Percentiles rank a stretch among this genome's conserved stretches.
These are phyloP conservation scores for Mikania micrantha DNA, from an alignment of 129 eudicot species.

Conservation along the genomic window DNA sequence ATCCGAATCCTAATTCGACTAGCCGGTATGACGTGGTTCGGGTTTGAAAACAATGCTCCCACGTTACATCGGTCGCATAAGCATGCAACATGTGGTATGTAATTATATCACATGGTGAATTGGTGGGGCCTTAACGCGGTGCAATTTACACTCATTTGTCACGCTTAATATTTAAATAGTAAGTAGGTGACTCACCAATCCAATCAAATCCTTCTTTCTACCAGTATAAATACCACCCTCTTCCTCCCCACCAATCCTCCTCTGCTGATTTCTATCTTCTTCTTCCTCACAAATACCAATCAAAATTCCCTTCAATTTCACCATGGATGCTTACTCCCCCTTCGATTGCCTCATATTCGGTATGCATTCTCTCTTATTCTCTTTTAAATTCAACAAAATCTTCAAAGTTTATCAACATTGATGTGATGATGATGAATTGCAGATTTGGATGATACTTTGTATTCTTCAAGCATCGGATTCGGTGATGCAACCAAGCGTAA, in stretches of 20 bases:
- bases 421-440: slow-evolving; percentile 4
- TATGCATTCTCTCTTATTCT: neutral
- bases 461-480: slow-evolving; percentile 66
- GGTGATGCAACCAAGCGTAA: slow-evolving; percentile 60
- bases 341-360: slow-evolving; percentile 68
- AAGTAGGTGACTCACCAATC: slow-evolving; percentile 16
- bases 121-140: slow-evolving; percentile 7
- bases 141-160: slow-evolving; percentile 5
- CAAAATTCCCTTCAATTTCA: neutral
- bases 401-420: neutral
- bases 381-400: neutral
- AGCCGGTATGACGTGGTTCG: too few relatives aligned
- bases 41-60: too few relatives aligned
- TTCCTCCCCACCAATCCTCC: neutral
- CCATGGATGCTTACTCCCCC: slow-evolving; percentile 54
- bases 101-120: neutral
- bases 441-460: slow-evolving; percentile 98
- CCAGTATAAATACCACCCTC: neutral
- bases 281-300: neutral
- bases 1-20: too few relatives aligned
- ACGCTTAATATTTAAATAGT: neutral
- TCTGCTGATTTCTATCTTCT: neutral
- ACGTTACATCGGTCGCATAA: neutral
- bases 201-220: neutral
- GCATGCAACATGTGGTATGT: neutral